Conservation (phyloP, 257 asterid genomes). For the Solanum microdontum region DNA sequence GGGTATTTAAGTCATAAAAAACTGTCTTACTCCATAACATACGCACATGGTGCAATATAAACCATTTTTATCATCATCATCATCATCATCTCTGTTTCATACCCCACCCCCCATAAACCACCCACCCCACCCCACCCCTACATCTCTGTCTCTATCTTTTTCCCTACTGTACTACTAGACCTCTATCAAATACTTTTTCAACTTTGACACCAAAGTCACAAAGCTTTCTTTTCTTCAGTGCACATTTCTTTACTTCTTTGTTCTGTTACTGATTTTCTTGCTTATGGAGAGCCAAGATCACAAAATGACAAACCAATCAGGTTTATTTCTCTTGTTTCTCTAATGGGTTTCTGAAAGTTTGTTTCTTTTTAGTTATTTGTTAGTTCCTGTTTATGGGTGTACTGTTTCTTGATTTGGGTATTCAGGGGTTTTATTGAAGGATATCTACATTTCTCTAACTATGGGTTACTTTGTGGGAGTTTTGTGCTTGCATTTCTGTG, state of each 20-base stretch:
- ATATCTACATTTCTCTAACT: background rate
- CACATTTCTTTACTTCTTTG: background rate
- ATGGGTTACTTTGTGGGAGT: background rate
- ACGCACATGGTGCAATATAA: background rate
- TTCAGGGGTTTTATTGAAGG: background rate
- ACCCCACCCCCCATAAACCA: background rate
- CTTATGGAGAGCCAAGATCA: constrained; percentile 24
- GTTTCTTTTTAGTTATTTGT: background rate
- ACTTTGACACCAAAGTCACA: background rate
- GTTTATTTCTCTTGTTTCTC: background rate
- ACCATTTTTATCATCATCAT: background rate
- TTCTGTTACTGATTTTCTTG: background rate
- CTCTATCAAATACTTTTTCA: background rate
- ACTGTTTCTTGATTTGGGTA: background rate
- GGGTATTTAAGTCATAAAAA: background rate
- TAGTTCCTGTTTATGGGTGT: background rate
- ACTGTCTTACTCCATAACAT: background rate
- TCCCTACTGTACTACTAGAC: background rate
- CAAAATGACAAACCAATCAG: constrained; percentile 1
- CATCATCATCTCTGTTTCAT: background rate
- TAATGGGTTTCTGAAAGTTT: background rate
- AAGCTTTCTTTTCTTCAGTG: background rate
- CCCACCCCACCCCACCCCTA: background rate
- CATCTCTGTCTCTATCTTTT: background rate
- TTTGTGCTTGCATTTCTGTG: background rate